Evolutionary conservation across 768 basidiomycete genomes (phyloP).

Genomic region (Tremella yokohamensis): DNA sequence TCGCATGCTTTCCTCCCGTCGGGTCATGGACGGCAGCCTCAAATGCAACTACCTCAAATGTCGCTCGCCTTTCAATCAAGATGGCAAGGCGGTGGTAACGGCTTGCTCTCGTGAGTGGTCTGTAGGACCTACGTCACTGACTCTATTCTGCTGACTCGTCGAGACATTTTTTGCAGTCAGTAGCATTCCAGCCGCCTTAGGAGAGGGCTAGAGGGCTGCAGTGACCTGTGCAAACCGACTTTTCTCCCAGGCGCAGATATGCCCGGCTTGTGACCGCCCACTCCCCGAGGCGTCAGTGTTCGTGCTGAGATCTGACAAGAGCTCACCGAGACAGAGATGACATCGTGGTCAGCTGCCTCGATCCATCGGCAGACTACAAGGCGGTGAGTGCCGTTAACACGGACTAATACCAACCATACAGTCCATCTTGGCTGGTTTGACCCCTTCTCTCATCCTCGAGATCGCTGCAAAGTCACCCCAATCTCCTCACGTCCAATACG

Average conservation of each 20-base stretch:
- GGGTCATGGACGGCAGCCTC: too few species aligned
- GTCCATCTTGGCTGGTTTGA: conserved; percentile 36
- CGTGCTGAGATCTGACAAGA: not conserved
- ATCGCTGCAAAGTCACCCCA: conserved; percentile 23
- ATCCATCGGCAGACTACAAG: conserved; percentile 34
- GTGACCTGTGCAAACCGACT: conserved; percentile 9
- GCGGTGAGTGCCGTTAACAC: conserved; percentile 10
- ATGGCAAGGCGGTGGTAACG: conserved; percentile 39
- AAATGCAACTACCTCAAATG: conserved; percentile 22
- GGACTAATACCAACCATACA: not conserved
- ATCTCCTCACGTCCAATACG: not conserved
- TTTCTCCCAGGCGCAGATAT: conserved; percentile 6
- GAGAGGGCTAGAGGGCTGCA: not conserved
- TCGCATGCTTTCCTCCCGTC: too few species aligned
- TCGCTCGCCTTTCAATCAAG: conserved; percentile 17
- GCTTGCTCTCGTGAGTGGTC: conserved; percentile 31
- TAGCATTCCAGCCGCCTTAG: conserved; percentile 5
- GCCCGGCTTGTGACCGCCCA: conserved; percentile 11
- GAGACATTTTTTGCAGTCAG: conserved; percentile 40
- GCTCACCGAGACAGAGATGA: conserved; percentile 21
- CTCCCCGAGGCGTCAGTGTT: conserved; percentile 26
- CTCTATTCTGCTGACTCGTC: not conserved
- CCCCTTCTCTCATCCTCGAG: conserved; percentile 33
- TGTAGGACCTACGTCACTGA: not conserved
- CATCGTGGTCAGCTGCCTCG: conserved; percentile 26